phyloP scores from a whole-genome alignment of 176 grass and related monocot genomes.

The Avena sativa region DNA sequence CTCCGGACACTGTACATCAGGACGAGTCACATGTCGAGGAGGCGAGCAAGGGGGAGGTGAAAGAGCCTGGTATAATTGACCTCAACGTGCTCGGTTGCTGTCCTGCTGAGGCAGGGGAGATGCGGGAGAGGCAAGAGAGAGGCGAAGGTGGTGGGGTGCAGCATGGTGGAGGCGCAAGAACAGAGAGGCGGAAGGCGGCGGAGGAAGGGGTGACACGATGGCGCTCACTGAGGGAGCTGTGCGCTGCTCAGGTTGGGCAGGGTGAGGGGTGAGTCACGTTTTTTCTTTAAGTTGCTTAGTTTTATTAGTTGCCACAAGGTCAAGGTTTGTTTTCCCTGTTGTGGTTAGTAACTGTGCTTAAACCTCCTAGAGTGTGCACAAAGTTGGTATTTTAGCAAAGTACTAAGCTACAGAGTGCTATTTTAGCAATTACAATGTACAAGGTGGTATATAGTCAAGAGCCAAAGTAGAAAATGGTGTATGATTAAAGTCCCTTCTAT shows the following conservation, averaged over 20 bases:
- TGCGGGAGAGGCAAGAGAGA: neutral
- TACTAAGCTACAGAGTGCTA: neutral
- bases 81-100: neutral
- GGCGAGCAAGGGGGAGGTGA: neutral
- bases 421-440: neutral
- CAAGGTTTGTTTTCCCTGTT: neutral
- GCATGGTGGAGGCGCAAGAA: too few species aligned
- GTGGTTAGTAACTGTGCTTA: neutral
- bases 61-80: neutral
- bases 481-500: neutral
- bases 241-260: neutral
- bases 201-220: neutral
- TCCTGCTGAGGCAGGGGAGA: neutral
- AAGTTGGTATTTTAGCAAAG: neutral
- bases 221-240: neutral
- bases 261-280: slow-evolving; percentile 11
- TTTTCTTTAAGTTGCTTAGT: neutral
- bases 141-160: neutral
- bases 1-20: neutral
- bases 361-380: neutral
- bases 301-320: slow-evolving; percentile 7
- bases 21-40: neutral
- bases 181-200: neutral
- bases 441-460: neutral
- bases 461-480: neutral